Evolutionary conservation across 2,329 filamentous ascomycete species (phyloP).

Genomic region (Diaporthe vaccinii): DNA sequence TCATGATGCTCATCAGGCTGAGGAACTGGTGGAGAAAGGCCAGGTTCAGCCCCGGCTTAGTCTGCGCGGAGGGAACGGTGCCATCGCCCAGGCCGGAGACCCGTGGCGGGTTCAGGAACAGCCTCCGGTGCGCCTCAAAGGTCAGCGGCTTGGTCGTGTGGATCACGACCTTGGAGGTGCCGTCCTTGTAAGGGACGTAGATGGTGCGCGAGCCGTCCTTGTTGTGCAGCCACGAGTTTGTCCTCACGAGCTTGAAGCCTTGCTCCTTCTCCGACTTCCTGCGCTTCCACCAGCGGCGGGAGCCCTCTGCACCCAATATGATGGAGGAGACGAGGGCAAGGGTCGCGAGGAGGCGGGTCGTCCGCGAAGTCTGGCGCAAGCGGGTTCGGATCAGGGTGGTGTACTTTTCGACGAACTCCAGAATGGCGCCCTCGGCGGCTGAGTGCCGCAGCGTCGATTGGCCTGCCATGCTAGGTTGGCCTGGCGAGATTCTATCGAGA

Average conservation of each 20-base stretch:
- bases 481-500: slow-evolving; percentile 13
- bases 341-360: slow-evolving; percentile 81
- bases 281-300: slow-evolving; percentile 81
- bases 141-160: slow-evolving; percentile 91
- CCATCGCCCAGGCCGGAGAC: slow-evolving; percentile 83
- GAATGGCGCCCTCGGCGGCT: slow-evolving; percentile 75
- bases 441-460: slow-evolving; percentile 85
- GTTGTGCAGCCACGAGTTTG: slow-evolving; percentile 92
- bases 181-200: slow-evolving; percentile 91
- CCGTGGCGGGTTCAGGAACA: slow-evolving; percentile 92
- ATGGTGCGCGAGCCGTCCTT: slow-evolving; percentile 97
- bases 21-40: slow-evolving; percentile 98
- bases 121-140: slow-evolving; percentile 93
- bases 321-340: slow-evolving; percentile 83
- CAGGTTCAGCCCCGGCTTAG: slow-evolving; percentile 93
- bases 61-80: slow-evolving; percentile 86
- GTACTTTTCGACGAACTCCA: slow-evolving; percentile 74
- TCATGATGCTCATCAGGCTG: slow-evolving; percentile 96
- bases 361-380: slow-evolving; percentile 75
- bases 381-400: slow-evolving; percentile 64
- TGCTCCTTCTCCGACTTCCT: slow-evolving; percentile 84
- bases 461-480: slow-evolving; percentile 75
- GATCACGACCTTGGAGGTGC: slow-evolving; percentile 92
- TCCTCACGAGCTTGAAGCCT: slow-evolving; percentile 83
- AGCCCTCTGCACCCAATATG: slow-evolving; percentile 82